These are phyloP conservation scores for Erodium chrysanthum DNA, from an alignment of 441 rosid species.

Conservation along the genomic window DNA sequence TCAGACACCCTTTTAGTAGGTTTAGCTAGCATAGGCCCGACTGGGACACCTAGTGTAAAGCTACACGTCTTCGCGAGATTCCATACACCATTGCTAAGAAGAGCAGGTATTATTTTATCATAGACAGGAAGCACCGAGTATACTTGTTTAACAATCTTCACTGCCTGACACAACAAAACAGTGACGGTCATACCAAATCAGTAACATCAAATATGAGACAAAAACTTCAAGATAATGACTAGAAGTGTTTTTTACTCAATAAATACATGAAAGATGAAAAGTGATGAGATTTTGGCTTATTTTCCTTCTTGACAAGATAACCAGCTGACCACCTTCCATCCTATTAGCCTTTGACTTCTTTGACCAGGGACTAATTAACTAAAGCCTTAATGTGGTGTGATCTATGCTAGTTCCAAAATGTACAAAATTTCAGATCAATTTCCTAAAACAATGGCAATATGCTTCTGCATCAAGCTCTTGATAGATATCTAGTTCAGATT, in stretches of 20 bases:
- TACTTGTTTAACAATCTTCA: slow-evolving; percentile 72
- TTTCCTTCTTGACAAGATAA: background rate
- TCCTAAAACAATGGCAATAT: background rate
- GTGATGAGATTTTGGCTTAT: background rate
- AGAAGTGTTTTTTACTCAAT: background rate
- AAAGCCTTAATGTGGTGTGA: background rate
- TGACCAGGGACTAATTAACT: background rate
- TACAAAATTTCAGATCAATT: background rate
- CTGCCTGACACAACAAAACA: slow-evolving; percentile 48
- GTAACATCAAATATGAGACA: background rate
- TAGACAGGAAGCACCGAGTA: slow-evolving; percentile 83
- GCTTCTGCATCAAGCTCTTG: background rate
- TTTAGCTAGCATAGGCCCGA: slow-evolving; percentile 95
- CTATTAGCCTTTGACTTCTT: background rate
- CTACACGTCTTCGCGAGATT: slow-evolving; percentile 59
- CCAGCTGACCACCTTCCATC: background rate
- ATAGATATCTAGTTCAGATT: background rate
- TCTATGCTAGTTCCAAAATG: background rate
- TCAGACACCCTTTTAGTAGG: slow-evolving; percentile 73
- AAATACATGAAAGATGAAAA: background rate
- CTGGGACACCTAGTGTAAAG: slow-evolving; percentile 76
- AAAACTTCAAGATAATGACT: background rate
- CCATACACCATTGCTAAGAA: slow-evolving; percentile 70
- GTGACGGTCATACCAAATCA: background rate
- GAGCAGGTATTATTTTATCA: slow-evolving; percentile 73